Evolutionary conservation across 106 monocot genomes (phyloP), one percentile per base, ranked within the genome.

Genomic region (Acorus gramineus): DNA sequence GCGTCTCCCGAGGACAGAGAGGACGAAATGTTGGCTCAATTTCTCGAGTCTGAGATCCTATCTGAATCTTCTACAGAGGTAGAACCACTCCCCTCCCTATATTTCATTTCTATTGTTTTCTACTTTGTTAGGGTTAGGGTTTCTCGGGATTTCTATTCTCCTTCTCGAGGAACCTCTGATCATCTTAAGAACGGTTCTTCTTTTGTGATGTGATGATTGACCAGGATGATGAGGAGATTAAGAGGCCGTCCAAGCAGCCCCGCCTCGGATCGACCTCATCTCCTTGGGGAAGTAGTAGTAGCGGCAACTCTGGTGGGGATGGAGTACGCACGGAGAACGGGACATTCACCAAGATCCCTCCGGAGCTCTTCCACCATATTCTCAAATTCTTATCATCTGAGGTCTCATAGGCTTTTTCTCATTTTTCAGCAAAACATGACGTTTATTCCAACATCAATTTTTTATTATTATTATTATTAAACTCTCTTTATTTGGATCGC

Each of bases 371-470:
- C 70, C 92, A 81, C 57, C 78, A 89, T 66, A 88, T 98, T 47
- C 70, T 98, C 75, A 98, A 98, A 71, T 98, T 98, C 75, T 88
- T 98, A 9, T 92, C 98, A 8, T 86, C 98, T 28, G 92, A 98
- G 94, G 90, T 86, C 49, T 45, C 8, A 11, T 10, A 50, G 7
- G 3, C 28, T 4, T 14, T 7, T 8, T 13, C 0, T 42, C 11
- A 3, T 58, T 42, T n/a, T 4, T 28, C 28, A 28, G 12, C 4
- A 58, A 42, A 42, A 58, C 28, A 10, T 14, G 2, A 43, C 11
- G 5, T 2, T 56, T 56, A 57, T 49, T 61, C 7, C 4, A 47
- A n/a, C 49, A 10, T 58, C 48, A 5, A 45, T 3, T 57, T 67
- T 62, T n/a, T 3, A n/a, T n/a, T n/a, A n/a, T n/a, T n/a, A n/a